Conservation (phyloP, 2,329 filamentous ascomycete genomes). For the Lizonia empirigonia region DNA sequence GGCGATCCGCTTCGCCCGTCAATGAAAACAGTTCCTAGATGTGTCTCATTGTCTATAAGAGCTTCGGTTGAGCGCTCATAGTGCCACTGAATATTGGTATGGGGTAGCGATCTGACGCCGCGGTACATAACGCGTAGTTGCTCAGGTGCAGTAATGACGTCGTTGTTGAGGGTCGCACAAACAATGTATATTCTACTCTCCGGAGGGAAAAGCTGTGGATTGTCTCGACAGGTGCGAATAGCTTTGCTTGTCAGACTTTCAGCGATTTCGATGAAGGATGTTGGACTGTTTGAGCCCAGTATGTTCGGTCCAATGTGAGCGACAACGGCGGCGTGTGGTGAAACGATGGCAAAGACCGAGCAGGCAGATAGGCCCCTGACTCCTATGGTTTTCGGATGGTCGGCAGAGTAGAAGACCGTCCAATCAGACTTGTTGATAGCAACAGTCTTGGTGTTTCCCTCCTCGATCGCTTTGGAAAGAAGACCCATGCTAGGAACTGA, state of each 20-base stretch:
- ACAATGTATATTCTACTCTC: background rate
- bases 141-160: background rate
- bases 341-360: background rate
- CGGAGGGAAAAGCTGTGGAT: background rate
- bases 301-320: background rate
- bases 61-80: background rate
- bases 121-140: background rate
- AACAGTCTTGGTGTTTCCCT: background rate
- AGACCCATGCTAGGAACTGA: background rate
- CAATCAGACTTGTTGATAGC: background rate
- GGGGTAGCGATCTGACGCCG: background rate
- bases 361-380: background rate
- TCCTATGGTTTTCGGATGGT: background rate
- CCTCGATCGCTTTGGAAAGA: background rate
- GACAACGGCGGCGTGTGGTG: background rate
- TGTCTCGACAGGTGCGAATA: background rate
- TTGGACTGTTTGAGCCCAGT: background rate
- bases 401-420: background rate
- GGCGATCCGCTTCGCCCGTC: background rate
- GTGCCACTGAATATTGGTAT: background rate
- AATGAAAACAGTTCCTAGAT: background rate
- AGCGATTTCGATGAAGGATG: background rate
- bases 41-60: background rate
- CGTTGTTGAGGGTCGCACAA: background rate
- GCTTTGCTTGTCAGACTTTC: background rate